These are phyloP conservation scores for Pyrus bretschneideri DNA, from an alignment of 306 rosid species.

Conservation along the genomic window DNA sequence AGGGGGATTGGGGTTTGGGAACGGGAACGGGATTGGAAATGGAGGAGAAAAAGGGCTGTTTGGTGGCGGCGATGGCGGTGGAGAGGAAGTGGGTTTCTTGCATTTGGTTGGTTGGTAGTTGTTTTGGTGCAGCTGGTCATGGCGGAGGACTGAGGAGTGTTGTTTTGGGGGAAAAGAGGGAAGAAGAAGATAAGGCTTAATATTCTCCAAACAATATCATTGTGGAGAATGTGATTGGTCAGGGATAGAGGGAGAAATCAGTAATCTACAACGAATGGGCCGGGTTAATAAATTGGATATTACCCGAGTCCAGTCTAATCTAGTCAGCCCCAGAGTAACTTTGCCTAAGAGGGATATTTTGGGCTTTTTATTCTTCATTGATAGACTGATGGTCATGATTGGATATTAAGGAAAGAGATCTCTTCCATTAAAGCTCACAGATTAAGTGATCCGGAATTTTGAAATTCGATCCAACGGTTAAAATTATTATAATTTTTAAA, in stretches of 20 bases:
- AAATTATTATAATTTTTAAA: too few species aligned
- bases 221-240: conserved; percentile 1
- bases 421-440: too few species aligned
- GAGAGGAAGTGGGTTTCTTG: conserved; percentile 27
- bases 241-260: neutral
- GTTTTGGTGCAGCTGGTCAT: neutral
- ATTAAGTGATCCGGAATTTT: too few species aligned
- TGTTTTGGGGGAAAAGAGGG: neutral
- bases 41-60: neutral
- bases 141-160: neutral
- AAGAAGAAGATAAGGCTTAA: conserved; percentile 2
- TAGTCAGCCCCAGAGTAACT: neutral
- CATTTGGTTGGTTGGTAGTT: conserved; percentile 2
- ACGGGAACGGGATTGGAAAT: neutral
- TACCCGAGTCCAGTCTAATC: neutral
- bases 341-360: neutral
- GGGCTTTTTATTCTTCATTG: too few species aligned
- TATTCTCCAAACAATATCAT: neutral
- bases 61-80: conserved; percentile 11
- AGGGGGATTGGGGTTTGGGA: conserved; percentile 1
- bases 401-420: too few species aligned
- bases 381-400: too few species aligned
- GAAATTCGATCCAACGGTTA: too few species aligned
- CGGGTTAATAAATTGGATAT: neutral
- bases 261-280: neutral